phyloP scores from a whole-genome alignment of 1,284 basidiomycete genomes.

The Laetiporus sulphureus region DNA sequence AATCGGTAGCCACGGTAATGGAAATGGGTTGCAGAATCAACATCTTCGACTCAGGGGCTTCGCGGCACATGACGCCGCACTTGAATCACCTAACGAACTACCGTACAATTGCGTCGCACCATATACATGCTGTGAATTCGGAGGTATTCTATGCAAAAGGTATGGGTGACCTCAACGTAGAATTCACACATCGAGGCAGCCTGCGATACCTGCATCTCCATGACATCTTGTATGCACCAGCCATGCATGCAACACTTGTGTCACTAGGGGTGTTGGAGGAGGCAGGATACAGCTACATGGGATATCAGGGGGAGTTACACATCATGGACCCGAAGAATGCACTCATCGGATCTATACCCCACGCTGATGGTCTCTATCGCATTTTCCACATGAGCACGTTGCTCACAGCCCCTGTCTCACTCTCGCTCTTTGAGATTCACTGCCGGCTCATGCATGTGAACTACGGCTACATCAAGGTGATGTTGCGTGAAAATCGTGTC shows the following conservation, averaged over 20 bases:
- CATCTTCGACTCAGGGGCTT: slow-evolving; percentile 1
- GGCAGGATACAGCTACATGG: slow-evolving; percentile 12
- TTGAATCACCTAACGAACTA: slow-evolving; percentile 16
- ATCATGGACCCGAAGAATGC: neutral
- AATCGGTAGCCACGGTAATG: neutral
- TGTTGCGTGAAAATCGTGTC: slow-evolving; percentile 23
- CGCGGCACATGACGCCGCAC: slow-evolving; percentile 24
- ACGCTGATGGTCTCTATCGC: neutral
- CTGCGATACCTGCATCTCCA: slow-evolving; percentile 14
- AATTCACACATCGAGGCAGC: slow-evolving; percentile 19
- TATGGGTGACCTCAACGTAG: slow-evolving; percentile 23
- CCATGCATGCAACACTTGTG: slow-evolving; percentile 29
- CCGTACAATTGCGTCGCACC: slow-evolving; percentile 14
- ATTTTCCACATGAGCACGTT: neutral
- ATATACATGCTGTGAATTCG: slow-evolving; percentile 25
- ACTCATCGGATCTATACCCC: neutral
- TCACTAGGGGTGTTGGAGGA: slow-evolving; percentile 22
- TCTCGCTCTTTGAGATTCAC: slow-evolving; percentile 20
- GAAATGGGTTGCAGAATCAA: neutral
- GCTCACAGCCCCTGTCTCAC: neutral
- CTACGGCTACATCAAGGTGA: slow-evolving; percentile 6
- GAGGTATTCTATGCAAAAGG: slow-evolving; percentile 23
- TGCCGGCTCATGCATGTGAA: slow-evolving; percentile 27
- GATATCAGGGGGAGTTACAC: neutral
- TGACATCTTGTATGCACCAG: slow-evolving; percentile 27